Base-by-base conservation (phyloP, 1,139 yeast species). In the Blastobotrys buckinghamii region DNA sequence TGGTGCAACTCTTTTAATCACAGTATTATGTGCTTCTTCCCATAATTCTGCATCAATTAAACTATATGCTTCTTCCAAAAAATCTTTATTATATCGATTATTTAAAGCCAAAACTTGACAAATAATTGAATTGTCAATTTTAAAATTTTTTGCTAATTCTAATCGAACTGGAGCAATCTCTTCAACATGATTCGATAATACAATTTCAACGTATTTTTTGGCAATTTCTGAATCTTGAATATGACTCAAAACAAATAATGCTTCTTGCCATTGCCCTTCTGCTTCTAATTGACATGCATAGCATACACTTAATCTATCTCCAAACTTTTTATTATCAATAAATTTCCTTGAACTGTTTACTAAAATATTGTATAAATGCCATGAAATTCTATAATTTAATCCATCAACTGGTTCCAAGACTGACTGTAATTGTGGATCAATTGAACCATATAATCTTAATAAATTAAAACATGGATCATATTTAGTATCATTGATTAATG, bases 1-100 rank as follows among this genome's bases (percentile, higher is more conserved):
- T 10, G 97, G 97, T 0, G 92, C 97, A 36, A 89, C 82, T 15
- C 72, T 64, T 2, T 68, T 60, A 2, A 79, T 60, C 4, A 86
- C 69, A 0, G 79, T 70, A 1, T 67, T 64, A 58, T 86, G 95
- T 0, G 96, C 96, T 41, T 78, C 80, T 1, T 68, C 71, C 72
- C 79, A 78, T 44, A 76, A 64, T 15, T 69, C 70, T 0, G 95
- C 95, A n/a, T 71, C 72, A 2, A 87, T 65, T 44, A 84, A 74
- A 20, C 82, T 78, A 44, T 74, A 71, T 1, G 82, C 79, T 55
- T 88, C 90, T 9, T 74, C 71, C 69, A 81, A 72, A 55, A 70
- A 74, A 47, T 84, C 77, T 2, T 75, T 76, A n/a, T 56, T 49
- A 45, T 70, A 69, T 44, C 74, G 69, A 42, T 71, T 73, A 42